Conservation (phyloP, 2,329 filamentous ascomycete genomes). For the Colletotrichum costaricense region DNA sequence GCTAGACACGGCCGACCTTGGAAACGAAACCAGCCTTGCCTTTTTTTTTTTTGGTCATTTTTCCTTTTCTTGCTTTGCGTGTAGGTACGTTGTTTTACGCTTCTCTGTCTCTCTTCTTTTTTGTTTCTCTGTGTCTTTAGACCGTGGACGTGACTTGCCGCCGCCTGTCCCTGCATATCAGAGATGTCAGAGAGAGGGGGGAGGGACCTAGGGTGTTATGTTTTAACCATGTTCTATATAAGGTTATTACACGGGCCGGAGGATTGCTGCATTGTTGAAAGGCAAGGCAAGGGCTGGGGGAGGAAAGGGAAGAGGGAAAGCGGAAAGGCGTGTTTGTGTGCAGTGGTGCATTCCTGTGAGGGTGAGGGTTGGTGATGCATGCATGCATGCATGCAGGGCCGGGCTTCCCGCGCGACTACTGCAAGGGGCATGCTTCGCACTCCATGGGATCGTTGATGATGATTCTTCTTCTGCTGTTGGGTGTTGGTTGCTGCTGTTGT, state of each 20-base stretch:
- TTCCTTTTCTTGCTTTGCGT: neutral
- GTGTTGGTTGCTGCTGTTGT: neutral
- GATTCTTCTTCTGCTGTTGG: neutral
- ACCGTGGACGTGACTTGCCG: neutral
- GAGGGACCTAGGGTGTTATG: neutral
- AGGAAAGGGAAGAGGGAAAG: neutral
- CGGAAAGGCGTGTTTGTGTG: too few species aligned
- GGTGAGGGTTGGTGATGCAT: neutral
- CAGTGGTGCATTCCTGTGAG: neutral
- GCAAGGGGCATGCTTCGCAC: slow-evolving; percentile 6
- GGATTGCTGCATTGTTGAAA: neutral
- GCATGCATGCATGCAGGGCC: slow-evolving; percentile 1
- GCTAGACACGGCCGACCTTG: neutral
- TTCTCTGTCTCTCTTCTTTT: too few species aligned
- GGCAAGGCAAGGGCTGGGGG: neutral
- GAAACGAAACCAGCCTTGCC: neutral
- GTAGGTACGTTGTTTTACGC: neutral
- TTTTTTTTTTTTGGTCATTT: neutral
- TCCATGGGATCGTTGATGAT: neutral
- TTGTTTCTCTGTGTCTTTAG: neutral
- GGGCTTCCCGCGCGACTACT: neutral
- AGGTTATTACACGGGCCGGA: slow-evolving; percentile 10
- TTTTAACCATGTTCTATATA: neutral
- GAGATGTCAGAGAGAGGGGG: neutral
- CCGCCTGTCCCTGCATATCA: neutral